Percentiles rank a stretch among this genome's conserved stretches.
These are phyloP conservation scores for Teunomyces barrocoloradensis DNA, from an alignment of 805 yeast species.

Conservation along the genomic window DNA sequence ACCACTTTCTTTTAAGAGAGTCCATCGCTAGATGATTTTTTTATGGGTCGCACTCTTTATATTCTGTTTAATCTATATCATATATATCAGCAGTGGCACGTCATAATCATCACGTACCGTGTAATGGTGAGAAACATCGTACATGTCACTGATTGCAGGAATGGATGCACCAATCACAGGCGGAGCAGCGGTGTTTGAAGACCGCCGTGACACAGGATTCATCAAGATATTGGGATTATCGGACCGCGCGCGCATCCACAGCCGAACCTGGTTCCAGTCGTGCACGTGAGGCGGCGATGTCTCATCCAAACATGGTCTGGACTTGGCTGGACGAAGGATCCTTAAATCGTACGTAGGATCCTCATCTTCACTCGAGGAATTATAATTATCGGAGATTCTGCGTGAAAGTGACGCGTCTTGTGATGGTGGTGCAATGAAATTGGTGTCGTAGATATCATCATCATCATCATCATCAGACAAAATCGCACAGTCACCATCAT, in stretches of 20 bases:
- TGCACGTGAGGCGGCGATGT: slow-evolving; percentile 6
- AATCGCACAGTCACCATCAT: slow-evolving; percentile 9
- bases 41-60: background rate
- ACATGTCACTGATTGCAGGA: background rate
- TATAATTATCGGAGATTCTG: slow-evolving; percentile 14
- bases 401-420: slow-evolving; percentile 1
- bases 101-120: slow-evolving; percentile 7
- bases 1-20: background rate
- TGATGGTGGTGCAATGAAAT: slow-evolving; percentile 1
- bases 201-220: slow-evolving; percentile 10
- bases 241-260: slow-evolving; percentile 7
- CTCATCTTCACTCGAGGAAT: background rate
- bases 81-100: background rate
- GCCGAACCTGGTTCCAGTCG: slow-evolving; percentile 3
- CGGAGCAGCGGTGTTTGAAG: slow-evolving; percentile 9
- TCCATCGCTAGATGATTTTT: slow-evolving; percentile 7
- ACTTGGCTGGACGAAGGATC: background rate
- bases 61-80: background rate
- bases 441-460: background rate
- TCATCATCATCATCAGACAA: slow-evolving; percentile 10
- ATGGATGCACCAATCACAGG: background rate
- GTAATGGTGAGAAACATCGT: background rate
- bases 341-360: slow-evolving; percentile 4
- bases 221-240: slow-evolving; percentile 15
- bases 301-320: background rate